Conservation (phyloP, 2,329 filamentous ascomycete genomes). For the Lachnum nothofagi region DNA sequence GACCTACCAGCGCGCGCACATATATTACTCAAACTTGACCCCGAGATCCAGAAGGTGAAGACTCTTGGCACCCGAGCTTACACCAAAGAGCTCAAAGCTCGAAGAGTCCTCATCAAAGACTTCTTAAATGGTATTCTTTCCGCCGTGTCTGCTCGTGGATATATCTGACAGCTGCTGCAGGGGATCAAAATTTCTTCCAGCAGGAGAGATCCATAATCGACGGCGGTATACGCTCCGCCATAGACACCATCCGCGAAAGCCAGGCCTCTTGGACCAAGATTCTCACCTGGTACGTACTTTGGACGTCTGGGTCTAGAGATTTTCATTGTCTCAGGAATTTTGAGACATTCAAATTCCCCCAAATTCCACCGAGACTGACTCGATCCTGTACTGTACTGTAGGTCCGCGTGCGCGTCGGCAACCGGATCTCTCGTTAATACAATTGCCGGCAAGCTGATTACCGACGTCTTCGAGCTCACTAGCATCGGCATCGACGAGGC, state of each 20-base stretch:
- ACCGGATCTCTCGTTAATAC: slow-evolving; percentile 56
- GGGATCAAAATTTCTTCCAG: slow-evolving; percentile 55
- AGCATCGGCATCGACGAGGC: slow-evolving; percentile 61
- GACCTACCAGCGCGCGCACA: slow-evolving; percentile 48
- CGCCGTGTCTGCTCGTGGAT: not conserved
- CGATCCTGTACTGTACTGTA: too few species aligned
- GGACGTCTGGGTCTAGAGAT: too few species aligned
- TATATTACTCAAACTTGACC: slow-evolving; percentile 53
- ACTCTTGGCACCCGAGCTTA: slow-evolving; percentile 59
- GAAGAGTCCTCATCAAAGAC: slow-evolving; percentile 57
- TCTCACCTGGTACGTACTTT: slow-evolving; percentile 49
- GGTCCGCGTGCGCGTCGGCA: slow-evolving; percentile 61
- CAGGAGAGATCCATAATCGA: slow-evolving; percentile 46
- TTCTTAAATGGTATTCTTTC: slow-evolving; percentile 47
- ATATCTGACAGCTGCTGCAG: slow-evolving; percentile 23
- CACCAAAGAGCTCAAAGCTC: slow-evolving; percentile 54
- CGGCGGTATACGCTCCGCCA: slow-evolving; percentile 48
- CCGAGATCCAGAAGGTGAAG: slow-evolving; percentile 54
- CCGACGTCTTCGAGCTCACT: slow-evolving; percentile 56
- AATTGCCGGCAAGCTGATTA: slow-evolving; percentile 55
- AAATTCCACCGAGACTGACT: too few species aligned
- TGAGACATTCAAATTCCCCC: too few species aligned
- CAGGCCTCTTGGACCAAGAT: slow-evolving; percentile 54
- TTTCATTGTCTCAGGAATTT: too few species aligned
- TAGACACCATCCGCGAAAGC: slow-evolving; percentile 48